Evolutionary conservation across 2,329 filamentous ascomycete species (phyloP).

Genomic region (Microascus cirrosus): DNA sequence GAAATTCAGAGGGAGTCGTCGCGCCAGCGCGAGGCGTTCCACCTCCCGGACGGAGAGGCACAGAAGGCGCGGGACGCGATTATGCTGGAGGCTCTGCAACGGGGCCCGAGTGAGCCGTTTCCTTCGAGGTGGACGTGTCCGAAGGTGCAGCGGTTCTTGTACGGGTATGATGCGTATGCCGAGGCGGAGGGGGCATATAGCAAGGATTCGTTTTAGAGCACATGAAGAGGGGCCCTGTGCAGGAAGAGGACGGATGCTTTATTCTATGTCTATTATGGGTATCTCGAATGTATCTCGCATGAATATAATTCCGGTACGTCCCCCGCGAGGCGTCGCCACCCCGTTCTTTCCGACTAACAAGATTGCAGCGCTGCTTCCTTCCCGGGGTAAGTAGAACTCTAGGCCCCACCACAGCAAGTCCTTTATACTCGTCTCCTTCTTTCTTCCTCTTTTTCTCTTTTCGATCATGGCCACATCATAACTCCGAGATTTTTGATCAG

Average conservation of each 20-base stretch:
- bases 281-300: not conserved
- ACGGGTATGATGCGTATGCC: slow-evolving; percentile 9
- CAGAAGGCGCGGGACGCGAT: slow-evolving; percentile 8
- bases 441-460: not conserved
- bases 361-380: too few species aligned
- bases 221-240: not conserved
- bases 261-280: not conserved
- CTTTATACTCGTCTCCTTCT: not conserved
- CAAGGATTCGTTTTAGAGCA: slow-evolving; percentile 8
- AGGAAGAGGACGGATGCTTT: not conserved
- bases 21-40: slow-evolving; percentile 9
- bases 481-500: too few species aligned
- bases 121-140: slow-evolving; percentile 11
- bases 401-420: not conserved
- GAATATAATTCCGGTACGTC: not conserved
- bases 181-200: slow-evolving; percentile 12
- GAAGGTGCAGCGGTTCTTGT: slow-evolving; percentile 8
- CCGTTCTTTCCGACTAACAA: not conserved
- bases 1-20: slow-evolving; percentile 10
- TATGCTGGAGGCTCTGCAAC: slow-evolving; percentile 6
- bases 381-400: too few species aligned
- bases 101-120: slow-evolving; percentile 3
- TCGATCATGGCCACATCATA: too few species aligned
- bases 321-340: not conserved
- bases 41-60: slow-evolving; percentile 8